Conservation (phyloP, 2,329 filamentous ascomycete species). For the Chaetothyriales sp. region DNA sequence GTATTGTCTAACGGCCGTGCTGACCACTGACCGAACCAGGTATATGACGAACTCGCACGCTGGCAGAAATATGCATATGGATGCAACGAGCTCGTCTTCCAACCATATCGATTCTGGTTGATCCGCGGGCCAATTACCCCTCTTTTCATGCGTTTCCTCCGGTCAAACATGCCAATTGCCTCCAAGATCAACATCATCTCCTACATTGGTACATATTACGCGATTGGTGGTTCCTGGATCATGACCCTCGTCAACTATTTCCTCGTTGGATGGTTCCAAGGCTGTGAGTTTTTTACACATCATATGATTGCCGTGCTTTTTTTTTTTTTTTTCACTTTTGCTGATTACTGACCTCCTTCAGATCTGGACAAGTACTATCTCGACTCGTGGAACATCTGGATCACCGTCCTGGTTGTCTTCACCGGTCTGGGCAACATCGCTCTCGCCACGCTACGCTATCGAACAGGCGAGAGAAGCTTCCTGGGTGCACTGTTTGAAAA, state of each 20-base stretch:
- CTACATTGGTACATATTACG: conserved; percentile 58
- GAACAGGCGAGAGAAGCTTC: conserved; percentile 40
- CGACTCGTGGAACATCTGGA: conserved; percentile 48
- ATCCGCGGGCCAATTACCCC: conserved; percentile 62
- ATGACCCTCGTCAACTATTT: conserved; percentile 57
- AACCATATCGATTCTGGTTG: conserved; percentile 59
- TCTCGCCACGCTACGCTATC: conserved; percentile 48
- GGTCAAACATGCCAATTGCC: conserved; percentile 43
- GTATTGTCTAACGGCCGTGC: background rate
- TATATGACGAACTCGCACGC: conserved; percentile 68
- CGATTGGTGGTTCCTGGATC: conserved; percentile 52
- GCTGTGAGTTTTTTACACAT: conserved; percentile 21
- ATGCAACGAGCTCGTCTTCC: conserved; percentile 68
- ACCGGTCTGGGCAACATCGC: conserved; percentile 47
- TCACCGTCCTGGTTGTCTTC: conserved; percentile 49
- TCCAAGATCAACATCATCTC: conserved; percentile 58
- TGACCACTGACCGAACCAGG: background rate
- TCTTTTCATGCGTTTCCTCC: conserved; percentile 59
- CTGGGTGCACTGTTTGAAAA: conserved; percentile 39
- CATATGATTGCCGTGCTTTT: conserved; percentile 55
- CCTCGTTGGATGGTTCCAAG: conserved; percentile 55
- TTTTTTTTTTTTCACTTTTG: no score
- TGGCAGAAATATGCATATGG: conserved; percentile 84
- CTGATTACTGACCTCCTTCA: conserved; percentile 34
- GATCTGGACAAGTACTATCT: conserved; percentile 51